phyloP scores from a whole-genome alignment of 345 rosid species.

The Psidium friedrichsthalianum region DNA sequence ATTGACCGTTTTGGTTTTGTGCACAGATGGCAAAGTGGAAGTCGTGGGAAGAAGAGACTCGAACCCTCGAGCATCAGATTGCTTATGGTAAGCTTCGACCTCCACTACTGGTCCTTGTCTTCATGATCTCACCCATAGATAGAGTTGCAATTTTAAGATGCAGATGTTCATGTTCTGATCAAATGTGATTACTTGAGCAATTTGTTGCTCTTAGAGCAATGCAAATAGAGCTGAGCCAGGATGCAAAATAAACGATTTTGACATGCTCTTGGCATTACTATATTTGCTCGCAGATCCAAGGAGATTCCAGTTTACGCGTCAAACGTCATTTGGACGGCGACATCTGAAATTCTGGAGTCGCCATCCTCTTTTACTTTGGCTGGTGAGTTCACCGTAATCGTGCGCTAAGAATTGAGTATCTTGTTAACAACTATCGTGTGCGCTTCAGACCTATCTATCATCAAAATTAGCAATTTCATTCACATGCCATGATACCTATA shows the following conservation, averaged over 20 bases:
- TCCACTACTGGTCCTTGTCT: not conserved
- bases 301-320: slow-evolving; percentile 8
- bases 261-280: not conserved
- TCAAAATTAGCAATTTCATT: not conserved
- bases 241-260: not conserved
- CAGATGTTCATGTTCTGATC: not conserved
- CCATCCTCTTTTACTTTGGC: slow-evolving; percentile 12
- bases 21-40: slow-evolving; percentile 20
- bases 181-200: not conserved
- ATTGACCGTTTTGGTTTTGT: not conserved
- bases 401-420: not conserved
- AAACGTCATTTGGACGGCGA: slow-evolving; percentile 10
- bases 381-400: not conserved
- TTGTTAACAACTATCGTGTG: not conserved
- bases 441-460: not conserved
- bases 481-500: not conserved
- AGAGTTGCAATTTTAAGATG: not conserved
- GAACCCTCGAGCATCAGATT: slow-evolving; percentile 8
- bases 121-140: not conserved
- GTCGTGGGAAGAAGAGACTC: slow-evolving; percentile 22
- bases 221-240: not conserved
- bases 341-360: slow-evolving; percentile 14
- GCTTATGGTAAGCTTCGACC: slow-evolving; percentile 6
- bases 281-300: slow-evolving; percentile 10
- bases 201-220: not conserved